Percentiles rank a stretch among this genome's conserved stretches.
These are phyloP conservation scores for Limnanthes douglasii DNA, from an alignment of 345 rosid genomes.

Conservation along the genomic window DNA sequence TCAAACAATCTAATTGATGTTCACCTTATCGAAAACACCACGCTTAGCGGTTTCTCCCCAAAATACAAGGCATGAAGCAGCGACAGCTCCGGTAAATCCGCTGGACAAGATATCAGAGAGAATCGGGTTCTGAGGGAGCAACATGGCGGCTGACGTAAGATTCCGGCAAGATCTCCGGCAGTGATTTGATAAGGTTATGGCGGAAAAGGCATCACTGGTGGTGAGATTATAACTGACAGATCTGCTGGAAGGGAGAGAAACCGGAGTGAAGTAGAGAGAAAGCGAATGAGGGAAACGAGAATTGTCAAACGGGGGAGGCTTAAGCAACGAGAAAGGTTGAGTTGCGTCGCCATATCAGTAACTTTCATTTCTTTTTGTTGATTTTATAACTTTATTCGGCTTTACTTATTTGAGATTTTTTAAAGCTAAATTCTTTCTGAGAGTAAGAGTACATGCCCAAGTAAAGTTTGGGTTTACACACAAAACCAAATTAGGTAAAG, in stretches of 20 bases:
- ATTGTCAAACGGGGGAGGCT: conserved; percentile 7
- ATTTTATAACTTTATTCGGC: too few relatives aligned
- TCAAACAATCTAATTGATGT: not conserved
- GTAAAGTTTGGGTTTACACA: too few relatives aligned
- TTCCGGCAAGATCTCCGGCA: conserved; percentile 5
- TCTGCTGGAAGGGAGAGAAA: conserved; percentile 3
- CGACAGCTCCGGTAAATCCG: conserved; percentile 20
- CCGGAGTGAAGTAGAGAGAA: conserved; percentile 3
- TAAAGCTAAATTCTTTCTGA: too few relatives aligned
- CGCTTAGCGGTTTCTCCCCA: conserved; percentile 64
- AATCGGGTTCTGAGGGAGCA: conserved; percentile 28
- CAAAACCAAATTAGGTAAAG: too few relatives aligned
- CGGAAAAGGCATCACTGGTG: not conserved
- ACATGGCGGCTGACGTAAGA: conserved; percentile 10
- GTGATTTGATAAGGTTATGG: not conserved
- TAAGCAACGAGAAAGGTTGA: not conserved
- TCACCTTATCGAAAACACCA: conserved; percentile 46
- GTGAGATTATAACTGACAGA: not conserved
- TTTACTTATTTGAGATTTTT: too few relatives aligned
- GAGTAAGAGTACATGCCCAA: too few relatives aligned
- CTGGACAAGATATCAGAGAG: conserved; percentile 42
- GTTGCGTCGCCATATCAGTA: conserved; percentile 1
- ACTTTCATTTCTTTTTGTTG: too few relatives aligned
- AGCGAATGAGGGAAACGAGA: not conserved
- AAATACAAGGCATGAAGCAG: conserved; percentile 29